Evolutionary conservation across 768 basidiomycete genomes (phyloP), one percentile per base, ranked within the genome.

Genomic region (Russula brevipes): DNA sequence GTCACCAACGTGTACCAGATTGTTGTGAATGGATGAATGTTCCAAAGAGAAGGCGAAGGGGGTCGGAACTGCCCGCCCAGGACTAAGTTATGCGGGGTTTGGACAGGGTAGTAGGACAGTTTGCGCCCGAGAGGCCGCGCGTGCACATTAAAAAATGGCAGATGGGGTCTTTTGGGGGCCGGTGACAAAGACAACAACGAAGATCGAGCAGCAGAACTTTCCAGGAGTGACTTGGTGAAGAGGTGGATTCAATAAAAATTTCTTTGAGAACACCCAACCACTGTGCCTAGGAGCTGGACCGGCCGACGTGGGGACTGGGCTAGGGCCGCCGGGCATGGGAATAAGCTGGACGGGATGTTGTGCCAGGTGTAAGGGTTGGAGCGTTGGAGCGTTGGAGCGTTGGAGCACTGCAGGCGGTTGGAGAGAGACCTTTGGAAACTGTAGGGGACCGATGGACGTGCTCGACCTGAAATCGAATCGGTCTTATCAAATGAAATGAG

Each of bases 221-320:
- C 63, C 36, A 62, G 51, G n/a, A 44, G 61, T 62, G 61, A 62
- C 39, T 50, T 56, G 54, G 63, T 64, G 63, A 64, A 64, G 59
- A 60, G 54, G 11, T 42, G n/a, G n/a, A 44, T 33, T 19, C 33
- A 30, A 38, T 24, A 52, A 60, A 59, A 51, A 42, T 14, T 44
- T 59, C 50, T 44, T 44, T 59, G 35, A 52, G 58, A 53, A 60
- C 51, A 54, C 16, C 24, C 17, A 31, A 51, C 30, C 8, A 31
- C 24, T 42, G 57, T 59, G 31, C 57, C 57, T 51, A 50, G 49
- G 58, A 24, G 10, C 39, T 50, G 47, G 47, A 50, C 38, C 46
- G 30, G 38, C 57, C 57, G 38, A 58, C 50, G 24, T 36, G n/a
- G 17, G 47, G 47, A 38, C 38, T 41, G 16, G 57, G 46, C 57